Evolutionary conservation across 176 grass and related monocot genomes (phyloP), one percentile per base, ranked within the genome.

Genomic region (Pharus latifolius): DNA sequence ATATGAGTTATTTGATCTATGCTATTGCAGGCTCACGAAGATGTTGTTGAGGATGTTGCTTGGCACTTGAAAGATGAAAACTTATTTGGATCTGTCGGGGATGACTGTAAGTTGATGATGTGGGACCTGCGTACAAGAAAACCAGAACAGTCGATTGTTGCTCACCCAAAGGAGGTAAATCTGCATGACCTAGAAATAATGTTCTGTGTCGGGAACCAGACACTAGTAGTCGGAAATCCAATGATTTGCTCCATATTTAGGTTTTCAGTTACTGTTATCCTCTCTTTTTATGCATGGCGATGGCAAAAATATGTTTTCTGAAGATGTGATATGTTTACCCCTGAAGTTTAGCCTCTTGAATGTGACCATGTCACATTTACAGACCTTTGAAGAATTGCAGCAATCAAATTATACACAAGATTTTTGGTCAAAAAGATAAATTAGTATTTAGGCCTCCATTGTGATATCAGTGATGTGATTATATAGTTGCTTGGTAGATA

Each of bases 11-110:
- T 47, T 35, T 28, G 14, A 50, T 75, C 64, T 42, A 57, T 76
- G 7, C 56, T 72, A 40, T 63, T 87, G 44, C 69, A 99, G 95
- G 95, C 78, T 76, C 95, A 99, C 63, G 49, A 93, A 55, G 87
- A 85, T 68, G 6, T 60, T 4, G 87, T 99, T 72, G 95, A 99
- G 85, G 95, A 99, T 88, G 90, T 99, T 65, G 78, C 87, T 45
- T 99, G 95, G 95, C 90, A 94, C 75, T 32, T 86, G 52, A 91
- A 94, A 56, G 66, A 94, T 84, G 82, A 70, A 59, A 86, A 94
- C 65, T 15, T 91, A 32, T 99, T 99, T 83, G 95, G 95, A 10
- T 99, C 95, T 47, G 95, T 91, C 86, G 95, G 95, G 17, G 95
- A 99, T 79, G 95, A 99, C 40, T 86, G 81, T 78, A 90, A 76